Conservation (phyloP, 768 basidiomycete genomes). For the Amanita polypyramis region DNA sequence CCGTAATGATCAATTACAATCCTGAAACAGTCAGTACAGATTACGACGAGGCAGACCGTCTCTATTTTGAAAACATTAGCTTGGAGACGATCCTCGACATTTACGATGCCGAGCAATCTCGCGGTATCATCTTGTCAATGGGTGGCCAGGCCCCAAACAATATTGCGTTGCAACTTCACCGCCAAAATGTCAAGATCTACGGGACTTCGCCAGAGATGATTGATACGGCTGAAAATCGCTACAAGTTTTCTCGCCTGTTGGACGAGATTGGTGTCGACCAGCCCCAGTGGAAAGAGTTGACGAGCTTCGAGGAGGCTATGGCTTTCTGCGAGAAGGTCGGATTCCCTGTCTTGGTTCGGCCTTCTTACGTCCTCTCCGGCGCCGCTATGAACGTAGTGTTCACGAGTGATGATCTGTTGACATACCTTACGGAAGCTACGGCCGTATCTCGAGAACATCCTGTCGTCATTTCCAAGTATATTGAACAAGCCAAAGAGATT, state of each 20-base stretch:
- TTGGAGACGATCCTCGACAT: conserved; percentile 95
- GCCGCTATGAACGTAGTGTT: conserved; percentile 99
- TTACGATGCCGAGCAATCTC: conserved; percentile 82
- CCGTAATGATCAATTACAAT: conserved; percentile 99
- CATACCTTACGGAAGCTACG: conserved; percentile 89
- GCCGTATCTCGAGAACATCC: conserved; percentile 86
- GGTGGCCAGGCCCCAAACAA: conserved; percentile 99
- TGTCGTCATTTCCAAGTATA: conserved; percentile 98
- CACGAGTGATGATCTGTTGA: conserved; percentile 80
- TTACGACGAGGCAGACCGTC: conserved; percentile 95
- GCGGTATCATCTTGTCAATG: conserved; percentile 94
- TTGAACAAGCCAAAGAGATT: conserved; percentile 99
- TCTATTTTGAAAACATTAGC: conserved; percentile 99
- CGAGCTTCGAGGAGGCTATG: conserved; percentile 80
- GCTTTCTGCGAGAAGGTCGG: conserved; percentile 88
- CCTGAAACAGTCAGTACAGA: conserved; percentile 99
- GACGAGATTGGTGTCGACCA: conserved; percentile 99
- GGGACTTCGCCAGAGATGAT: conserved; percentile 99
- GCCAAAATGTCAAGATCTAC: conserved; percentile 97
- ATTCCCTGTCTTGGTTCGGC: conserved; percentile 93
- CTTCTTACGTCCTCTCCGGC: conserved; percentile 98
- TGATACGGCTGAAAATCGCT: conserved; percentile 97
- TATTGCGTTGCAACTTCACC: conserved; percentile 89
- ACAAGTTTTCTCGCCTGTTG: conserved; percentile 97
- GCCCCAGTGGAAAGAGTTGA: conserved; percentile 94